Percentiles rank a stretch among this genome's conserved stretches.
Conservation (phyloP, 2,329 filamentous ascomycete species). For the Canariomyces notabilis region DNA sequence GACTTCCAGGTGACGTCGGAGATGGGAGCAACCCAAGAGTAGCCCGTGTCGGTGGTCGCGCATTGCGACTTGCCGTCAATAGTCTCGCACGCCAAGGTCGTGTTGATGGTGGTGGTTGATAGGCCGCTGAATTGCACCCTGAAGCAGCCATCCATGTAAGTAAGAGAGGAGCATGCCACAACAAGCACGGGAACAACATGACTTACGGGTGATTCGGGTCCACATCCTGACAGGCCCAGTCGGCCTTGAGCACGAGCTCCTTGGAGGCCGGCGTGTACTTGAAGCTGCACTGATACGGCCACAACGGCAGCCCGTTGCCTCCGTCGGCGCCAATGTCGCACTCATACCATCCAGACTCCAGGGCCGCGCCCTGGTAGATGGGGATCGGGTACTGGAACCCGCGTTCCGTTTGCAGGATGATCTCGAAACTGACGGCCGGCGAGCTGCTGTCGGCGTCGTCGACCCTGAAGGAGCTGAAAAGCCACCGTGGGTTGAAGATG, state of each 20-base stretch:
- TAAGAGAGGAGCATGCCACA: not conserved
- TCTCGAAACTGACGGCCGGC: slow-evolving; percentile 19
- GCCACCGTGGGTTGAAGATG: slow-evolving; percentile 22
- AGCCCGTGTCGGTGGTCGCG: slow-evolving; percentile 8
- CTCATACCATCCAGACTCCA: slow-evolving; percentile 16
- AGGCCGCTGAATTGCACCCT: slow-evolving; percentile 25
- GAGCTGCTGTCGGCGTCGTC: not conserved
- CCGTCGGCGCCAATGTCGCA: slow-evolving; percentile 19
- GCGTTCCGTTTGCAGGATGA: slow-evolving; percentile 17
- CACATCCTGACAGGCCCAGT: slow-evolving; percentile 25
- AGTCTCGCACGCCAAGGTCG: slow-evolving; percentile 13
- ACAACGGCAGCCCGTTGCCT: slow-evolving; percentile 17
- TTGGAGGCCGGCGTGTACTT: slow-evolving; percentile 12
- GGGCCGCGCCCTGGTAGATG: slow-evolving; percentile 11
- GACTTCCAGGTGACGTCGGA: slow-evolving; percentile 4
- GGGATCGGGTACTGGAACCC: slow-evolving; percentile 22
- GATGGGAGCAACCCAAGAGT: slow-evolving; percentile 11
- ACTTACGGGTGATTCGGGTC: slow-evolving; percentile 23
- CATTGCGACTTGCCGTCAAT: slow-evolving; percentile 10
- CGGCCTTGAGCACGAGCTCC: slow-evolving; percentile 17
- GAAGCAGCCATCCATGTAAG: not conserved
- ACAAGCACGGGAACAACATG: not conserved
- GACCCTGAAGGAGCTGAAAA: slow-evolving; percentile 18
- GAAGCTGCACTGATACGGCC: slow-evolving; percentile 20
- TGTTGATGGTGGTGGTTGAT: slow-evolving; percentile 15